Conservation (phyloP, 1,139 yeast genomes). For the Taiozyma sp. region DNA sequence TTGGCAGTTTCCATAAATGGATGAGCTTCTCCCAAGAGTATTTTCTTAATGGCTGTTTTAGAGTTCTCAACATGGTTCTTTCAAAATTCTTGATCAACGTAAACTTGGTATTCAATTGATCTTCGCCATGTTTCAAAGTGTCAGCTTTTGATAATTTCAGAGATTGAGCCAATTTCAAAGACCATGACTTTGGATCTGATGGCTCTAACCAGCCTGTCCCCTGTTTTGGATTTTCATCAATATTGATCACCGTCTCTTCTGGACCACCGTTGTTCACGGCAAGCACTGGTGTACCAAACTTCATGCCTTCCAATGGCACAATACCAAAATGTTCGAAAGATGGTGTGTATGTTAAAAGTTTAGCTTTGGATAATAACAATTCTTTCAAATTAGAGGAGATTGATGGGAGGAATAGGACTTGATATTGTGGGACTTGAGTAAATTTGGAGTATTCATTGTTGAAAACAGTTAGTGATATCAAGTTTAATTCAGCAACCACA, state of each 20-base stretch:
- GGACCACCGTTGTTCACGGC: slow-evolving; percentile 95
- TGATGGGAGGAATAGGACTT: slow-evolving; percentile 78
- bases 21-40: slow-evolving; percentile 22
- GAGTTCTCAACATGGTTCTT: slow-evolving; percentile 27
- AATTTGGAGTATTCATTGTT: slow-evolving; percentile 33
- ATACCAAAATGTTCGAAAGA: slow-evolving; percentile 93
- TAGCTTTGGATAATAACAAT: slow-evolving; percentile 52
- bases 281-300: slow-evolving; percentile 73
- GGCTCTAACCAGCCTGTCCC: slow-evolving; percentile 79
- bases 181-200: slow-evolving; percentile 59
- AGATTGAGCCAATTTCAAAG: slow-evolving; percentile 45
- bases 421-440: slow-evolving; percentile 29
- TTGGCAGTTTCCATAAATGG: slow-evolving; percentile 19
- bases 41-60: slow-evolving; percentile 18
- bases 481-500: slow-evolving; percentile 40
- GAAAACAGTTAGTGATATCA: slow-evolving; percentile 45
- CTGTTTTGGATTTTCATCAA: slow-evolving; percentile 34
- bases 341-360: slow-evolving; percentile 80
- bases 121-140: slow-evolving; percentile 48
- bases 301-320: slow-evolving; percentile 95
- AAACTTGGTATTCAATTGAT: slow-evolving; percentile 48
- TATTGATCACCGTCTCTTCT: slow-evolving; percentile 64
- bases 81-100: slow-evolving; percentile 54
- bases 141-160: slow-evolving; percentile 30
- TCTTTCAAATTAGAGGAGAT: slow-evolving; percentile 65